phyloP scores from a whole-genome alignment of 352 stramenopile genomes.

The Phytophthora citricola region DNA sequence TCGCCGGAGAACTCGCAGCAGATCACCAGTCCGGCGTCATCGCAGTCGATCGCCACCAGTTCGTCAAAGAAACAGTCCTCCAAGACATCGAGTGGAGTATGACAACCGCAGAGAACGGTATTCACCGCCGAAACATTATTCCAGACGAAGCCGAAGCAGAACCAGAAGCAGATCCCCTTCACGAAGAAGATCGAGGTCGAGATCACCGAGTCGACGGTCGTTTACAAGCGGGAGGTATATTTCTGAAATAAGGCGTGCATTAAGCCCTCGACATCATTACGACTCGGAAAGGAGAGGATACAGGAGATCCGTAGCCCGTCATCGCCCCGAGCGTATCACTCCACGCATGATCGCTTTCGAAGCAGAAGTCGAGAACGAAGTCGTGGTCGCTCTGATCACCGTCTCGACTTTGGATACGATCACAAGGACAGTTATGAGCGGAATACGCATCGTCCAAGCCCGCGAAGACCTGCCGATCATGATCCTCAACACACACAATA shows the following conservation, averaged over 20 bases:
- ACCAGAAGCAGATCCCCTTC: constrained; percentile 22
- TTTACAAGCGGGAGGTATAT: background rate
- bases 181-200: constrained; percentile 13
- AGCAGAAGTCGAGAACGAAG: constrained; percentile 6
- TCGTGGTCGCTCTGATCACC: background rate
- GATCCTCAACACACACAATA: no score
- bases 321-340: background rate
- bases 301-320: constrained; percentile 14
- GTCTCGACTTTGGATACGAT: background rate
- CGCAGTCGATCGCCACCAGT: background rate
- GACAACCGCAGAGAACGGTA: background rate
- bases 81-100: constrained; percentile 4
- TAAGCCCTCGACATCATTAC: constrained; percentile 9
- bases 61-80: constrained; percentile 1
- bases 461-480: background rate
- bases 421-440: background rate
- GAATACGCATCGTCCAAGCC: background rate
- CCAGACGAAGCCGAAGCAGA: constrained; percentile 8
- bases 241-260: background rate
- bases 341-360: background rate
- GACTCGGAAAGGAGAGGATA: background rate
- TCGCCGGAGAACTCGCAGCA: background rate
- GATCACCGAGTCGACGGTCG: constrained; percentile 9
- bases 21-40: no score
- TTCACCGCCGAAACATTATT: constrained; percentile 8